These are phyloP conservation scores for Danielia reshetovae DNA, from an alignment of 805 yeast genomes.

Conservation along the genomic window DNA sequence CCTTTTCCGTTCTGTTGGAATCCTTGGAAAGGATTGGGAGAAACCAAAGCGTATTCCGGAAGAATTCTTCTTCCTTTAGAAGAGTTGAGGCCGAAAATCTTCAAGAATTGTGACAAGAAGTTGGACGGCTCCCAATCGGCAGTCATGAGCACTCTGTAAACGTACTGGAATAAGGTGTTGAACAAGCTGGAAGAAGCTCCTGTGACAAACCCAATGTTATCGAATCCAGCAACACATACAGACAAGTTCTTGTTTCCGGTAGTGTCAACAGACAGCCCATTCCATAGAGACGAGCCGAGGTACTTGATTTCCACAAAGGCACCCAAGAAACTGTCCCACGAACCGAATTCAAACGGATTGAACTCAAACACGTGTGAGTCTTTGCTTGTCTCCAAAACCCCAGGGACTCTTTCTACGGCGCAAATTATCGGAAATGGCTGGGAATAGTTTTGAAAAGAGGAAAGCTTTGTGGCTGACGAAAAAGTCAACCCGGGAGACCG, in stretches of 20 bases:
- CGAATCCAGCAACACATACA: conserved; percentile 50
- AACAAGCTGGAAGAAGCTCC: conserved; percentile 65
- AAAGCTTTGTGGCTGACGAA: too few relatives aligned
- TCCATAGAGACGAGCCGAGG: conserved; percentile 45
- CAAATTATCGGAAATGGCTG: conserved; percentile 51
- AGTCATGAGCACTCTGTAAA: conserved; percentile 37
- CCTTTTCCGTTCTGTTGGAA: conserved; percentile 7
- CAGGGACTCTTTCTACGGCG: conserved; percentile 38
- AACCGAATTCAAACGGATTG: conserved; percentile 64
- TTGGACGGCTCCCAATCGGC: conserved; percentile 8
- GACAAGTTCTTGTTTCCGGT: conserved; percentile 21
- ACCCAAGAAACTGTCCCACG: conserved; percentile 51
- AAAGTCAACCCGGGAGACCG: conserved; percentile 36
- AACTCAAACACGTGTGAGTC: conserved; percentile 52
- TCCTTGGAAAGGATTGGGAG: conserved; percentile 60
- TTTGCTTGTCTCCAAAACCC: conserved; percentile 20
- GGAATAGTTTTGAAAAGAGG: too few relatives aligned
- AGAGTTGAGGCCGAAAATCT: conserved; percentile 11
- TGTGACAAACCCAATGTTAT: conserved; percentile 55
- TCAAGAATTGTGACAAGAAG: conserved; percentile 10
- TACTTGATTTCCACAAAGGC: conserved; percentile 49
- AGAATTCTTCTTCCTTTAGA: conserved; percentile 25
- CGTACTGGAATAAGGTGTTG: conserved; percentile 44
- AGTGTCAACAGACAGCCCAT: conserved; percentile 37
- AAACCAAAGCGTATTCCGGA: conserved; percentile 56